Evolutionary conservation across 805 yeast species (phyloP), one percentile per base, ranked within the genome.

Genomic region (Spathaspora boniae): DNA sequence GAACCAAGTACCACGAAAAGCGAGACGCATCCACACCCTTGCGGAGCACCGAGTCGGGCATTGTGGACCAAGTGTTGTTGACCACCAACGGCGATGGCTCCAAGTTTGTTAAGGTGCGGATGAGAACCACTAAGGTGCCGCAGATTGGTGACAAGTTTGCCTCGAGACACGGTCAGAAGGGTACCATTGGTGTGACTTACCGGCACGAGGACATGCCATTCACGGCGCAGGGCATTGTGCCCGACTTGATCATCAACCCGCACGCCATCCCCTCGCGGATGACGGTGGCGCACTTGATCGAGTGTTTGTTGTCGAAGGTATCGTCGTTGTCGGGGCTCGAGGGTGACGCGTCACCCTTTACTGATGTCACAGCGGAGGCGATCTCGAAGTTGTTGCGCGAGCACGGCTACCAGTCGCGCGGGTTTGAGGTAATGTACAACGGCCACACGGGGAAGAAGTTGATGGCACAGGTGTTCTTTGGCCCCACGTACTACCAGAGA

Each of bases 201-300:
- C 79, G 97, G 60, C 93, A 91, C 60, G 99, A 93, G 64, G 99
- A 93, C 60, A 91, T 93, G 98, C 99, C 98, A 19, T 93, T 93
- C 61, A 82, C 95, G 6, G 74, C 86, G 3, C 94, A 91, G 61
- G 99, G 99, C 62, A 65, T 91, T 58, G 97, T 91, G 25, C 99
- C 99, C 6, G 99, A 93, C 68, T 73, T 93, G 57, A 87, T 93
- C 54, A 93, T 93, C 60, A 93, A 93, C 62, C 99, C 99, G 2
- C 99, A 93, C 66, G 98, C 98, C 58, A 93, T 93, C 76, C 99
- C 99, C 50, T 93, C 99, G 40, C 97, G 99, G 77, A 93, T 93
- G 99, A 93, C 99, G 26, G 98, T 93, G 42, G 99, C 98, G 33
- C 98, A 93, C 73, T 82, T 93, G 72, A 91, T 93, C 65, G 99